A percentile compares a stretch with the other conserved stretches of the same genome.
Evolutionary conservation across 768 basidiomycete genomes (phyloP).

Genomic region (Russula sp.): DNA sequence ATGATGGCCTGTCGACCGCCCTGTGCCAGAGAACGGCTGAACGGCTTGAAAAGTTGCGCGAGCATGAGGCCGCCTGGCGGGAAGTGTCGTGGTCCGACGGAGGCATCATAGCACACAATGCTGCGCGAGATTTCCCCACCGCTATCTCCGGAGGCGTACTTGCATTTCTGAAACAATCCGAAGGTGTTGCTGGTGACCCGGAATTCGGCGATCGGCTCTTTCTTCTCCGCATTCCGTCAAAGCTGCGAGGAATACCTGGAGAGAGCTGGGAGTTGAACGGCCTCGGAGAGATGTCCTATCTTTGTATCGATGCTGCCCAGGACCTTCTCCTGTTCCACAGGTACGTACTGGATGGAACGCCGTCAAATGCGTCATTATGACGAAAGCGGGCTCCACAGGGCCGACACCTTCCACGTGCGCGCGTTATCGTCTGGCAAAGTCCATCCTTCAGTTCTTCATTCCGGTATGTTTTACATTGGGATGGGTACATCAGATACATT

Average conservation of each 20-base stretch:
- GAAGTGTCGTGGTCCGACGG: slow-evolving; percentile 14
- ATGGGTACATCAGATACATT: neutral
- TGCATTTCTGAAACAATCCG: slow-evolving; percentile 7
- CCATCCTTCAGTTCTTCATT: slow-evolving; percentile 5
- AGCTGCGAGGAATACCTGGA: slow-evolving; percentile 12
- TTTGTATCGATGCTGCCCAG: slow-evolving; percentile 15
- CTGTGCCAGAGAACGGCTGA: neutral
- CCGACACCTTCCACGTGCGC: slow-evolving; percentile 4
- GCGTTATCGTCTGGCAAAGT: slow-evolving; percentile 11
- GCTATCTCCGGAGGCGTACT: slow-evolving; percentile 15
- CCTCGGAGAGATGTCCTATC: slow-evolving; percentile 7
- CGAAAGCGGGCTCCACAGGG: neutral
- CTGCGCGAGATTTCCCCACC: slow-evolving; percentile 1
- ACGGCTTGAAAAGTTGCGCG: slow-evolving; percentile 3
- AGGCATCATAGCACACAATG: neutral
- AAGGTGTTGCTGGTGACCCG: neutral
- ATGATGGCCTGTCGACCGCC: neutral
- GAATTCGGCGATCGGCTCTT: neutral
- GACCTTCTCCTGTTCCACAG: slow-evolving; percentile 12
- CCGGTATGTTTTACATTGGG: neutral
- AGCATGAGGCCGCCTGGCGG: slow-evolving; percentile 15
- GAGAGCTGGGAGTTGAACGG: slow-evolving; percentile 14
- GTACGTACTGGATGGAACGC: neutral
- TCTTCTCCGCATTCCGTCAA: slow-evolving; percentile 10
- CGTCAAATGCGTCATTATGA: neutral